Base-by-base conservation (phyloP, 83 land plant genomes). In the Diphasiastrum complanatum region DNA sequence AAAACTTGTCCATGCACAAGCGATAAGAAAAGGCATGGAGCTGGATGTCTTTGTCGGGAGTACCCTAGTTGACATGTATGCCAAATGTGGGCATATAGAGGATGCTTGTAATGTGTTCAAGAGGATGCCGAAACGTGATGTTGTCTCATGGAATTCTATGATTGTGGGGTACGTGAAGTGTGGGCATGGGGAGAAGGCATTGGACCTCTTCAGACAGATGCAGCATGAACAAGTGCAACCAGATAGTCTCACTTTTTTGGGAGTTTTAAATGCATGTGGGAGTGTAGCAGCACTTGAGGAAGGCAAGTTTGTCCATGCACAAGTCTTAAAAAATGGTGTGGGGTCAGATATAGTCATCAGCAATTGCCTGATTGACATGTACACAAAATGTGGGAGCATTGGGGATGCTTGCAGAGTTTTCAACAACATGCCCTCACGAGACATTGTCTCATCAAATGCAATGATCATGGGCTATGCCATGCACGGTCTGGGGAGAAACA, bases 381-480 rank as follows among this genome's bases (percentile, higher is more conserved):
- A 47, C 23, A 4, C 23, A 5, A 47, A 19, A 16, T 47, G 51
- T 19, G 51, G 51, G 19, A 19, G 19, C 4, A 18, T 47, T 18
- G 51, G 16, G 4, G 23, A 4, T 5, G 51, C 51, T 24, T 18
- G 19, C 23, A 4, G 5, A 4, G 18, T 47, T 19, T 47, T 47
- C 16, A 24, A 19, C 16, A 24, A 47, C 6, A 4, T 47, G 16
- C 8, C 5, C 51, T 5, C 23, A 5, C n/a, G 16, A 47, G 51
- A 54, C 33, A 11, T 55, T 18, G 34, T 55, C 2, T 25, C 65
- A 0, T 62, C 36, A 53, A 47, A 29, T 20, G 54, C 31, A 2
- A 29, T 62, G 54, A 28, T 47, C 16, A 33, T 53, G 10, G 65
- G 33, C 6, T 62, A 47, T 30, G 50, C 47, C 25, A 30, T 31